Evolutionary conservation across 164 flowering plant genomes (phyloP), one percentile per base, ranked within the genome.

Genomic region (Euptelea pleiosperma): DNA sequence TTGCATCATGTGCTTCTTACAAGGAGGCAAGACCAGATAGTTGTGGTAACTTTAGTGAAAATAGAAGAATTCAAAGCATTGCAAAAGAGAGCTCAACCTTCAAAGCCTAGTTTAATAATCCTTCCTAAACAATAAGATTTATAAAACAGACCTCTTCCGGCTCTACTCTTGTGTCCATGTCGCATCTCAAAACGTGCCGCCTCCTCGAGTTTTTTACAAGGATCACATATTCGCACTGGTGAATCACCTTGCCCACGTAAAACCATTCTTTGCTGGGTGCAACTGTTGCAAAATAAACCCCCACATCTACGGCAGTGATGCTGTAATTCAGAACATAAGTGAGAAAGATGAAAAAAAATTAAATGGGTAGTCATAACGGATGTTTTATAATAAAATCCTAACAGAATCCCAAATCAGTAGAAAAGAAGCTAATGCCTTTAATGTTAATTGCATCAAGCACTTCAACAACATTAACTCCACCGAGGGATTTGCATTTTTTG

Each of bases 251-350:
- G 99, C 16, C 99, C 99, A 10, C 94, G 85, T 52, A 93, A 72
- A 30, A 79, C 45, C 89, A 93, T 87, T 60, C 97, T 73, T 55
- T 78, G 84, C 67, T 73, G 89, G n/a, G 97, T 86, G 65, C 98
- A 93, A 59, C 73, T 82, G 65, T 62, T 71, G 77, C 98, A 93
- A 70, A 86, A 90, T 50, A 93, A 12, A 40, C 98, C 98, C 52
- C 97, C 98, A 68, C 99, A 93, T 70, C 99, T 75, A 31, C 99
- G 82, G 64, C 99, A 90, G 33, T 93, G 99, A 74, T 90, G 99
- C 99, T 93, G 79, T 52, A 70, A 67, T 49, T 46, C 73, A 70
- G 11, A 64, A 62, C 40, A 26, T 0, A 55, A 48, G 31, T 25
- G 14, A 30, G 8, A 64, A 62, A 30, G 22, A n/a, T n/a, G n/a